These are phyloP conservation scores for Saccharomyces kudriavzevii DNA, from an alignment of 805 yeast genomes.

Conservation along the genomic window DNA sequence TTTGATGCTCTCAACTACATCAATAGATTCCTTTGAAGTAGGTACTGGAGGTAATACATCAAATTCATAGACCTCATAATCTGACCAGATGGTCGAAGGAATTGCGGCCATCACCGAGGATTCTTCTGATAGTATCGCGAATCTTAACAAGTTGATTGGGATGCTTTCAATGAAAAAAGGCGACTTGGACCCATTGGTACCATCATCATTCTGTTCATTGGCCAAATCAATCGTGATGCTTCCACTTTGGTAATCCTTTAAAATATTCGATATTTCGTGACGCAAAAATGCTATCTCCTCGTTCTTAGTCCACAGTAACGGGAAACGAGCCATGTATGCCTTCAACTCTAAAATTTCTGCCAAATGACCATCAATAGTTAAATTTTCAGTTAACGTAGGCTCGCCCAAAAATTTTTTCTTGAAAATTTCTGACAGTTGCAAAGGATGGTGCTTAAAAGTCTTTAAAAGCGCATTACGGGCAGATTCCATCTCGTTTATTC, in stretches of 20 bases:
- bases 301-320: conserved; percentile 45
- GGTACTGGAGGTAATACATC: conserved; percentile 62
- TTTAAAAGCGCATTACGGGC: conserved; percentile 42
- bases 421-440: conserved; percentile 30
- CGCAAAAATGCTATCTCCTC: conserved; percentile 41
- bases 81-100: conserved; percentile 53
- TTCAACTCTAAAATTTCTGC: conserved; percentile 36
- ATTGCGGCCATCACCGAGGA: conserved; percentile 61
- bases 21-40: conserved; percentile 30
- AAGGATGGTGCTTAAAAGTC: conserved; percentile 54
- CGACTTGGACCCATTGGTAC: conserved; percentile 3
- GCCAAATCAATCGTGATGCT: conserved; percentile 1
- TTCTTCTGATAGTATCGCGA: conserved; percentile 64
- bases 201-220: not conserved
- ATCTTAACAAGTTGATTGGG: conserved; percentile 57
- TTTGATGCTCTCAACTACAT: conserved; percentile 30
- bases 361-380: conserved; percentile 17
- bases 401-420: conserved; percentile 23
- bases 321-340: conserved; percentile 52
- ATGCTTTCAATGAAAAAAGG: conserved; percentile 29
- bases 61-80: conserved; percentile 56
- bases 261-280: conserved; percentile 31
- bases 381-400: conserved; percentile 4
- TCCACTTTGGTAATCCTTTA: conserved; percentile 11
- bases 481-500: conserved; percentile 31